Evolutionary conservation across 1,284 basidiomycete species (phyloP).

Genomic region (Stygiomarasmius scandens): DNA sequence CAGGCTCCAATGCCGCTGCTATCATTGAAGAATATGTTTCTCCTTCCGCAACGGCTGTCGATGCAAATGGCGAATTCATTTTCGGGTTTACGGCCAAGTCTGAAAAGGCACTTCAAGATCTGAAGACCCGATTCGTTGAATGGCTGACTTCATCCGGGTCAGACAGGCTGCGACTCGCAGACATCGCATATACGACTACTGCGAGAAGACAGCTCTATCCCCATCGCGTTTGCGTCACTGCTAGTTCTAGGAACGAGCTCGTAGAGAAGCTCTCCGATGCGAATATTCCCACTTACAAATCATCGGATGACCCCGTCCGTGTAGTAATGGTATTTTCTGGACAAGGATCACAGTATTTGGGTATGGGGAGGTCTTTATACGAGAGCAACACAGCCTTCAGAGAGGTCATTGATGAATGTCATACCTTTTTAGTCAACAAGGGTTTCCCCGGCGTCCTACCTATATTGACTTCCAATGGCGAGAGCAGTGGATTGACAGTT

Average conservation of each 20-base stretch:
- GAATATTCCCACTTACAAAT: constrained; percentile 17
- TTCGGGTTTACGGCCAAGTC: constrained; percentile 68
- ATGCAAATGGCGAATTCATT: constrained; percentile 30
- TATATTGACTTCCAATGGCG: constrained; percentile 37
- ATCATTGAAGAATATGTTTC: constrained; percentile 55
- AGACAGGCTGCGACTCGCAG: constrained; percentile 35
- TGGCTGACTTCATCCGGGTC: constrained; percentile 42
- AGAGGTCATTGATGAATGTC: constrained; percentile 56
- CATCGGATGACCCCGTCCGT: constrained; percentile 29
- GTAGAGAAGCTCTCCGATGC: constrained; percentile 43
- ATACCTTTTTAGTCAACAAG: constrained; percentile 46
- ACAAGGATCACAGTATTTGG: constrained; percentile 66
- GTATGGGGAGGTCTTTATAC: constrained; percentile 65
- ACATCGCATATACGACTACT: constrained; percentile 67
- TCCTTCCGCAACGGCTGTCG: constrained; percentile 3
- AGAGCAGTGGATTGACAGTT: constrained; percentile 21
- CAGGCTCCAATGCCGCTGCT: constrained; percentile 69
- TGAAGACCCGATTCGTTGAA: constrained; percentile 48
- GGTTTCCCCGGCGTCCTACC: constrained; percentile 55
- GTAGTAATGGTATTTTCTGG: constrained; percentile 72
- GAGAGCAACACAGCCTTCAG: constrained; percentile 47
- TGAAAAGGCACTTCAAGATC: constrained; percentile 42
- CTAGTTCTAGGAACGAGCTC: constrained; percentile 45
- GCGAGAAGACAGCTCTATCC: constrained; percentile 61
- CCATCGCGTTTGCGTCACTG: constrained; percentile 53